These are phyloP conservation scores for Mucor indicus DNA, from an alignment of 371 early-diverging fungal species.

Conservation along the genomic window DNA sequence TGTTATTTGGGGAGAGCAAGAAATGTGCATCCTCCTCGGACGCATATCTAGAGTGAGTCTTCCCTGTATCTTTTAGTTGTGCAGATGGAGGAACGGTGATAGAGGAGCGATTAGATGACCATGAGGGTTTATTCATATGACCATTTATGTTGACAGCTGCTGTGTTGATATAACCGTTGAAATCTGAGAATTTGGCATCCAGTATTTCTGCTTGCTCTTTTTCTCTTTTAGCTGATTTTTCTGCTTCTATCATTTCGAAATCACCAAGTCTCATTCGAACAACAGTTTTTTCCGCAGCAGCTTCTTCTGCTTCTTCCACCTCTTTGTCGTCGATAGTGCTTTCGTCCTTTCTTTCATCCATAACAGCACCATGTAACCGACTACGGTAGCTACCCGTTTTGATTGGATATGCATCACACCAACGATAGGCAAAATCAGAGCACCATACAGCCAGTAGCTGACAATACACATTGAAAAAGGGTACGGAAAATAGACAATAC, in stretches of 20 bases:
- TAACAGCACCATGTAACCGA: constrained; percentile 39
- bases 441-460: constrained; percentile 38
- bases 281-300: constrained; percentile 11
- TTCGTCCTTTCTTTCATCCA: constrained; percentile 1
- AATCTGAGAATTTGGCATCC: constrained; percentile 44
- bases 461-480: constrained; percentile 40
- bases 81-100: constrained; percentile 6
- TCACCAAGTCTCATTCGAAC: constrained; percentile 33
- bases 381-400: constrained; percentile 7
- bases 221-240: constrained; percentile 22
- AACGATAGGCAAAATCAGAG: constrained; percentile 28
- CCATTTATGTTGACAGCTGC: background rate
- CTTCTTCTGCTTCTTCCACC: constrained; percentile 12
- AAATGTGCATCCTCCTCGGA: constrained; percentile 7
- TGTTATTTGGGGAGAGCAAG: no score
- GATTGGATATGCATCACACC: constrained; percentile 50
- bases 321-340: no score
- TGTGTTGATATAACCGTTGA: constrained; percentile 25
- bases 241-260: constrained; percentile 36
- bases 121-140: constrained; percentile 12
- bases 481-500: constrained; percentile 34
- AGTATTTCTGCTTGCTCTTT: constrained; percentile 37
- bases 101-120: constrained; percentile 1
- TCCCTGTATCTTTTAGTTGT: no score
- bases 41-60: constrained; percentile 7